Base-by-base conservation (phyloP, 441 rosid species). In the Macaranga tanarius region DNA sequence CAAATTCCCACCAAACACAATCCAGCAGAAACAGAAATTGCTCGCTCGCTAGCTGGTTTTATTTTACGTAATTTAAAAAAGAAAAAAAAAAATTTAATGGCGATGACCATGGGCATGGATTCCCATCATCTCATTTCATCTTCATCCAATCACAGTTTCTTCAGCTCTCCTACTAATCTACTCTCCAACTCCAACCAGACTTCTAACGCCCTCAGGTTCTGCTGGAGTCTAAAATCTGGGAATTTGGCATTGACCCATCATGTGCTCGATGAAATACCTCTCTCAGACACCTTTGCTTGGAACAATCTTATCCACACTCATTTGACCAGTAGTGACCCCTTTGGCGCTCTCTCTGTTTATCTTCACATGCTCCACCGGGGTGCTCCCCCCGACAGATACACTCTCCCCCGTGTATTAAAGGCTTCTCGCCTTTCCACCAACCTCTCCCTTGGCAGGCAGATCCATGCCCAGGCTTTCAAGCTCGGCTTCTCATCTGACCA, bases 401-500 rank as follows among this genome's bases (percentile, higher is more conserved):
- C 84, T 40, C 73, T 86, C 11, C 87, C 90, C 1, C 87, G 86
- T 45, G 71, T 82, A 61, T n/a, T 86, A 25, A 44, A 83, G 0
- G 85, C 88, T 22, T 79, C 81, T 47, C 84, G 87, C 38, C 80
- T 57, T 31, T 65, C 75, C 25, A 58, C 74, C 61, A 62, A 82
- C 71, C 75, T 83, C 12, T 16, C 23, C 26, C 66, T 82, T 7
- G 88, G 87, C 42, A 74, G 75, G 56, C 86, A 83, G 75, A 67
- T 85, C 23, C 88, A 85, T 34, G 86, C 79, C 31, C 87, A 82
- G n/a, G 81, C 82, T 45, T 51, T 83, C 47, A 85, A 87, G 65
- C 78, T 83, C 2, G 87, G 87, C n/a, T 76, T 79, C 40, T 71
- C 72, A 34, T 61, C 72, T 4, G 84, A 87, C 52, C 77, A 17